Evolutionary conservation across 108 stramenopile species (phyloP).

Genomic region (Phaeodactylum tricornutum): DNA sequence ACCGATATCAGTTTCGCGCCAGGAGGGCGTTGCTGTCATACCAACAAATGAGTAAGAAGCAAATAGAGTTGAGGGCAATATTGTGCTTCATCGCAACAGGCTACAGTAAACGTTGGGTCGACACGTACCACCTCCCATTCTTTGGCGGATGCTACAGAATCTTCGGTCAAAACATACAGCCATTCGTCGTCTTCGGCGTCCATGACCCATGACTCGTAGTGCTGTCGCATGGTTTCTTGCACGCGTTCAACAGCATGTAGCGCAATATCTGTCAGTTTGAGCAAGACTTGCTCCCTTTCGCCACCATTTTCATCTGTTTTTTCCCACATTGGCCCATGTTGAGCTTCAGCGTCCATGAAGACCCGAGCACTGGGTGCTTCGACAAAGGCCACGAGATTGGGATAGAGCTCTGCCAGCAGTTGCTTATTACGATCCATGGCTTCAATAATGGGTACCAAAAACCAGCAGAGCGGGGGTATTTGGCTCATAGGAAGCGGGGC

Average conservation of each 20-base stretch:
- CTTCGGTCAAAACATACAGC: neutral
- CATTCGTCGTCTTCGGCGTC: conserved; percentile 15
- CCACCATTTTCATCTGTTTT: too few relatives aligned
- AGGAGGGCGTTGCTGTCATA: neutral
- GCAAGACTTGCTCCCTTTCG: conserved; percentile 22
- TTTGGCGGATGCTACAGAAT: conserved; percentile 1
- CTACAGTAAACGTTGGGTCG: neutral
- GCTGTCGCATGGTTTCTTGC: conserved; percentile 35
- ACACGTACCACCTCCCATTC: neutral
- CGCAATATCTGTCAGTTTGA: conserved; percentile 31
- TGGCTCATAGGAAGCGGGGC: conserved; percentile 27
- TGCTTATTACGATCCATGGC: conserved; percentile 46
- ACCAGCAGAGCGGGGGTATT: conserved; percentile 44
- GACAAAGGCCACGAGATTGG: conserved; percentile 41
- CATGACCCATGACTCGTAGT: conserved; percentile 10
- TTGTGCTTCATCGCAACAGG: neutral
- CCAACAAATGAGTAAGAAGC: neutral
- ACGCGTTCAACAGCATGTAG: conserved; percentile 20
- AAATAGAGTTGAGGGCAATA: neutral
- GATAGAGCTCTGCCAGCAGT: conserved; percentile 28
- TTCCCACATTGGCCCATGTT: conserved; percentile 20
- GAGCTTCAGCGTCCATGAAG: conserved; percentile 27
- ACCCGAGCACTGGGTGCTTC: conserved; percentile 27
- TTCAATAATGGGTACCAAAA: conserved; percentile 32
- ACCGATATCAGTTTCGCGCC: conserved; percentile 17